Evolutionary conservation across 257 asterid genomes (phyloP), one percentile per base, ranked within the genome.

Genomic region (Gentiana macrophylla): DNA sequence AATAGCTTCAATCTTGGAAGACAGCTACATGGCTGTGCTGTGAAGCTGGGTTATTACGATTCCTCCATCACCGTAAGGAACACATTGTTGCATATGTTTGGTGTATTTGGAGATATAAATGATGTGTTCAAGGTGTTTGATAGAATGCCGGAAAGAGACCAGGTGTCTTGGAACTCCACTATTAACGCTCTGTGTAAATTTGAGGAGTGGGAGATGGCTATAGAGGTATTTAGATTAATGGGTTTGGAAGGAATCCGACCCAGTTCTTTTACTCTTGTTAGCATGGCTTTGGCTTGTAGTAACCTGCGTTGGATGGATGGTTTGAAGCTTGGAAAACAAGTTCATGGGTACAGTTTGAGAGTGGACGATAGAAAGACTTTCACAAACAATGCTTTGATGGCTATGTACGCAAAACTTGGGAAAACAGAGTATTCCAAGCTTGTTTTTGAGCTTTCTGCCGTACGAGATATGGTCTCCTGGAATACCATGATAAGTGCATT

Each of bases 121-220:
- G 71, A 70, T 9, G 94, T 81, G 2, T 63, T 69, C 72, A 76
- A 79, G 75, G 71, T 89, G 84, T 89, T 89, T 50, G 89, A 80
- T 41, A 66, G 77, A 79, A 86, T 89, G 70, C 81, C 87, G 8
- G 70, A 79, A 1, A 77, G 80, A 67, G 94, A 86, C 62, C 92
- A 83, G 50, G 95, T 89, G 36, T 86, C 95, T 53, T 89, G 97
- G 95, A 89, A 89, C 72, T 79, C 95, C 1, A 32, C 78, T 64
- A 83, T 89, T 15, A 89, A 79, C 63, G 89, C 89, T 49, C 57
- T 89, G 47, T 89, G 95, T 73, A 84, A 62, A 62, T 78, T 69
- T 48, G 75, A 78, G 65, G 78, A 81, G 49, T 89, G 97, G 97
- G 94, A 77, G 55, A 43, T 79, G 38, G 97, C 89, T 50, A 59